Conservation (phyloP, 345 rosid species). For the Psidium friedrichsthalianum region DNA sequence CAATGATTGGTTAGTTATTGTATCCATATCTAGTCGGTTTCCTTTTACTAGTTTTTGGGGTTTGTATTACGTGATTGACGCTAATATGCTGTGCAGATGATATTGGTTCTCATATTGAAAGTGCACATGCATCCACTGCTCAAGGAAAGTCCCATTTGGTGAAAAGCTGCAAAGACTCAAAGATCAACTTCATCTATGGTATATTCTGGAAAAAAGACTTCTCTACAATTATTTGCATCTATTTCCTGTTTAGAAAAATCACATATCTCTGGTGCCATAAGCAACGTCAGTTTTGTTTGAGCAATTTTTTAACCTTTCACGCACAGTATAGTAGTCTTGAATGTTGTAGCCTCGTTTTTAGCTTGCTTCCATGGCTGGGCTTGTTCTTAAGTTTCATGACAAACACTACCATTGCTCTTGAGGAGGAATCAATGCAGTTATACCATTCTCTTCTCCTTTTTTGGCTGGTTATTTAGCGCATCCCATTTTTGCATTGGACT, state of each 20-base stretch:
- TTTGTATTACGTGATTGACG: neutral
- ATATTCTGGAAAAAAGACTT: constrained; percentile 3
- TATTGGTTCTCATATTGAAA: constrained; percentile 66
- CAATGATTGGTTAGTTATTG: constrained; percentile 3
- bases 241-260: neutral
- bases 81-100: constrained; percentile 44
- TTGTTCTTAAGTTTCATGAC: no score
- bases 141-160: constrained; percentile 70
- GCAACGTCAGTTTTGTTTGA: neutral
- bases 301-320: no score
- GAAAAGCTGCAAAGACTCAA: constrained; percentile 74
- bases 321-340: no score
- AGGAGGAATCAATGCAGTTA: no score
- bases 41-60: neutral
- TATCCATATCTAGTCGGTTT: neutral
- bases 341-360: no score
- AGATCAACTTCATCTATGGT: constrained; percentile 90
- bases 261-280: neutral
- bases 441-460: no score
- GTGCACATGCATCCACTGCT: constrained; percentile 53
- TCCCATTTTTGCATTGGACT: no score
- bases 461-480: no score
- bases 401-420: no score
- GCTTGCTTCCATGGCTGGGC: no score
- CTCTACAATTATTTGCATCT: neutral